These are phyloP conservation scores for Hordeum vulgare DNA, from an alignment of 176 grass and related monocot genomes.

Conservation along the genomic window DNA sequence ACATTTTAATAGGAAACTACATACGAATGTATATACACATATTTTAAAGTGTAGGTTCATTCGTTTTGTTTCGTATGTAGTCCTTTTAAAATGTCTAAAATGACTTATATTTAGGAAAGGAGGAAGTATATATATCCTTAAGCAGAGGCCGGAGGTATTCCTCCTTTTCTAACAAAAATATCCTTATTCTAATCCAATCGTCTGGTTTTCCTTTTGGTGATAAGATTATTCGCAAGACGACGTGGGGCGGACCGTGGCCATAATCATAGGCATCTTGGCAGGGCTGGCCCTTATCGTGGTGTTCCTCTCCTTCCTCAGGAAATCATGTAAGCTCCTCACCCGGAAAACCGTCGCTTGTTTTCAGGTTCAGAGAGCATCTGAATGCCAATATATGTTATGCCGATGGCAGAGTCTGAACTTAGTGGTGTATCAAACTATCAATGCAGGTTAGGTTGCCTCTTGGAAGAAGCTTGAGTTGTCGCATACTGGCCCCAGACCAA, in stretches of 20 bases:
- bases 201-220: not conserved
- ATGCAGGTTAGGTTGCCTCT: slow-evolving; percentile 5
- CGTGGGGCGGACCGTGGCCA: slow-evolving; percentile 73
- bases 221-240: slow-evolving; percentile 66
- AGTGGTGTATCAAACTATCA: not conserved
- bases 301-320: slow-evolving; percentile 77
- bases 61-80: too few species aligned
- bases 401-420: not conserved
- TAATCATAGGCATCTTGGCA: slow-evolving; percentile 72
- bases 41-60: too few species aligned
- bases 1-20: too few species aligned
- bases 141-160: too few species aligned
- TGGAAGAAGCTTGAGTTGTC: not conserved
- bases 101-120: too few species aligned
- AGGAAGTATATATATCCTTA: too few species aligned
- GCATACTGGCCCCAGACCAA: not conserved
- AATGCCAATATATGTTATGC: not conserved
- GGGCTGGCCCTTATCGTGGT: slow-evolving; percentile 72
- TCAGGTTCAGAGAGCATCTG: not conserved
- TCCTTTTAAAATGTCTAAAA: too few species aligned
- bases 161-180: too few species aligned
- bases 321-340: slow-evolving; percentile 33
- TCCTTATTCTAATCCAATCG: slow-evolving; percentile 10
- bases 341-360: not conserved
- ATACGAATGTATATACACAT: too few species aligned